phyloP scores from a whole-genome alignment of 2,329 filamentous ascomycete species.

The Sporothrix curviconia region DNA sequence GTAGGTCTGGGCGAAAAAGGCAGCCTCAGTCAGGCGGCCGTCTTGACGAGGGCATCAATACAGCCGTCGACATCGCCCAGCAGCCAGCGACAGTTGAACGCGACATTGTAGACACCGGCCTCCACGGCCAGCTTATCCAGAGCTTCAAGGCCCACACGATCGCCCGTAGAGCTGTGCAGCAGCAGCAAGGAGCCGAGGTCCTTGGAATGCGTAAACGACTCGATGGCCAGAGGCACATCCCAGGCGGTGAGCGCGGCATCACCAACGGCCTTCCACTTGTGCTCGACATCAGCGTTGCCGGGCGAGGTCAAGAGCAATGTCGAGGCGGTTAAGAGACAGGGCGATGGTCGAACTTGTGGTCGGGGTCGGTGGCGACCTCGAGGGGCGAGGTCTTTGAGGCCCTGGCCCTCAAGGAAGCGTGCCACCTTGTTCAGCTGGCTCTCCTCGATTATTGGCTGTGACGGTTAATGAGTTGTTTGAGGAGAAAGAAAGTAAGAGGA shows the following conservation, averaged over 20 bases:
- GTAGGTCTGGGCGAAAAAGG: conserved; percentile 91
- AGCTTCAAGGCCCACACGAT: conserved; percentile 64
- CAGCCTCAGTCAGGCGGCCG: conserved; percentile 78
- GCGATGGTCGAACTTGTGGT: conserved; percentile 96
- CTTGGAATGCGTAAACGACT: conserved; percentile 87
- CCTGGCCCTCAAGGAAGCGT: conserved; percentile 89
- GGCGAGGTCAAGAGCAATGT: conserved; percentile 80
- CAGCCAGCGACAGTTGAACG: conserved; percentile 86
- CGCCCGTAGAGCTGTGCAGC: conserved; percentile 78
- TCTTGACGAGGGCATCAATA: conserved; percentile 70
- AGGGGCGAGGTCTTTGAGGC: conserved; percentile 79
- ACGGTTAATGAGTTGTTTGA: not conserved
- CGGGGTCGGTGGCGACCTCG: conserved; percentile 86
- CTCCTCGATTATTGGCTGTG: conserved; percentile 64
- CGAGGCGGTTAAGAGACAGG: conserved; percentile 71
- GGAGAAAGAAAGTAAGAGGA: too few species aligned
- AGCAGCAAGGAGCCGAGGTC: conserved; percentile 84
- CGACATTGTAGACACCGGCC: conserved; percentile 80
- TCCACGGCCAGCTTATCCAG: conserved; percentile 70
- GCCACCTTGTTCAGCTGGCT: conserved; percentile 98
- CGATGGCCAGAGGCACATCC: conserved; percentile 81
- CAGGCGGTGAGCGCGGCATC: conserved; percentile 81
- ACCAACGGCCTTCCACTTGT: conserved; percentile 97
- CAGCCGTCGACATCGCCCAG: conserved; percentile 76
- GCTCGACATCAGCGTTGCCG: conserved; percentile 77